Evolutionary conservation across 257 asterid species (phyloP).

Genomic region (Ilex asprella): DNA sequence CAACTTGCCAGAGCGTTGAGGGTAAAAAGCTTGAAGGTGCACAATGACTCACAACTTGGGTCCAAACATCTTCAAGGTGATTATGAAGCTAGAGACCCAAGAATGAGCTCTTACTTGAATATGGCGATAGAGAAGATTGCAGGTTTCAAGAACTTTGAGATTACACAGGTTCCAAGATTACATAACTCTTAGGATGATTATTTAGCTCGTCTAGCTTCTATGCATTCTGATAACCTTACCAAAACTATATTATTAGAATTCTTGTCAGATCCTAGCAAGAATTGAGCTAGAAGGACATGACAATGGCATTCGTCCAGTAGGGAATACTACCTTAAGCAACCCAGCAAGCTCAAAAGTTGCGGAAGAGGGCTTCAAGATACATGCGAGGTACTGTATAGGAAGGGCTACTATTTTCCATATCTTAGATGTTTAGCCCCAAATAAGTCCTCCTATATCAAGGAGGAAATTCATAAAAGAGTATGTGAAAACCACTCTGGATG

Average conservation of each 20-base stretch:
- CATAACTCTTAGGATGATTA: neutral
- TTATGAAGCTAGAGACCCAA: neutral
- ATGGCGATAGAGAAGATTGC: neutral
- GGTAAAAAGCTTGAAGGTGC: neutral
- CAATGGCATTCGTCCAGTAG: no score
- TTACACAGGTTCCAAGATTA: neutral
- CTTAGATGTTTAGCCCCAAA: no score
- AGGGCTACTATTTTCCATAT: no score
- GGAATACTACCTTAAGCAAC: no score
- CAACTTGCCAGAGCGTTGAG: neutral
- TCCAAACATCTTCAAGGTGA: neutral
- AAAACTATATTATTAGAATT: neutral
- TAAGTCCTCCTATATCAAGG: neutral
- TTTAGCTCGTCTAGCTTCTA: neutral
- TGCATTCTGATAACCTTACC: no score
- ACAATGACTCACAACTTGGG: no score
- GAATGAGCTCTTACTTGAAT: neutral
- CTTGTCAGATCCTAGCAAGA: neutral
- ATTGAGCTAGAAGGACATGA: no score
- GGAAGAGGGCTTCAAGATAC: no score
- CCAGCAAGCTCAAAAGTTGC: neutral
- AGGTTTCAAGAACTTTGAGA: neutral
- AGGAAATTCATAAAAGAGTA: neutral
- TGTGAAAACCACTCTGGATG: neutral
- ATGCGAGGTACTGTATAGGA: no score